phyloP scores from a whole-genome alignment of 1,284 basidiomycete genomes.

The Fomitiporia mediterranea region DNA sequence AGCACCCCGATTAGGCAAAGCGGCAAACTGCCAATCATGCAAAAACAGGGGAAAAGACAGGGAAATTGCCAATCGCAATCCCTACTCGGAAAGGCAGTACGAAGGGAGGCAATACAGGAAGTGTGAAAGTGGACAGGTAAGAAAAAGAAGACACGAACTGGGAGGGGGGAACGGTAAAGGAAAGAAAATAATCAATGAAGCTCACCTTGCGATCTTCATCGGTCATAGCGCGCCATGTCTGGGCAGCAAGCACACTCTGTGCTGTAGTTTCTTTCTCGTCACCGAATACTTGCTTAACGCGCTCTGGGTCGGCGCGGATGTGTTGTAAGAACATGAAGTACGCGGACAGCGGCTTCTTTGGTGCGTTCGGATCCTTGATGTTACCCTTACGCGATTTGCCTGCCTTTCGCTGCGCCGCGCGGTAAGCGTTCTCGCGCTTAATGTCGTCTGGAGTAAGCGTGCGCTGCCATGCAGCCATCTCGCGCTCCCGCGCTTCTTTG shows the following conservation, averaged over 20 bases:
- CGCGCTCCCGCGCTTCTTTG: conserved; percentile 81
- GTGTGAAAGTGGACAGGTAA: not conserved
- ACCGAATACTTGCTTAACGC: conserved; percentile 82
- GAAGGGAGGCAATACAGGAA: conserved; percentile 11
- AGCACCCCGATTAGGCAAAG: conserved; percentile 4
- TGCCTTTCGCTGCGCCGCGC: conserved; percentile 88
- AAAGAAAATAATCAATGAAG: conserved; percentile 20
- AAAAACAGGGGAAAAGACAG: not conserved
- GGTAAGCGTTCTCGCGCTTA: conserved; percentile 88
- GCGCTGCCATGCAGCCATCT: conserved; percentile 81
- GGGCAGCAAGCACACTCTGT: conserved; percentile 90
- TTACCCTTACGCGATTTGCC: conserved; percentile 93
- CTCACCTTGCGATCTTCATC: conserved; percentile 87
- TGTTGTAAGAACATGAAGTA: conserved; percentile 95
- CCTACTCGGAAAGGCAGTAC: not conserved
- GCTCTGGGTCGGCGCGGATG: conserved; percentile 69
- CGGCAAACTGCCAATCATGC: not conserved
- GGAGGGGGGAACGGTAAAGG: conserved; percentile 13
- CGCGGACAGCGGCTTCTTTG: conserved; percentile 91
- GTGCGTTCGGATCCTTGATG: conserved; percentile 95
- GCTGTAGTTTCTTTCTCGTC: conserved; percentile 92
- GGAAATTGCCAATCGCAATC: not conserved
- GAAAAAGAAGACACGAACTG: not conserved
- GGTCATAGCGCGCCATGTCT: conserved; percentile 87
- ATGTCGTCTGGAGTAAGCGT: conserved; percentile 93